phyloP scores from a whole-genome alignment of 192 early-diverging fungal genomes.

The Coemansia sp. region DNA sequence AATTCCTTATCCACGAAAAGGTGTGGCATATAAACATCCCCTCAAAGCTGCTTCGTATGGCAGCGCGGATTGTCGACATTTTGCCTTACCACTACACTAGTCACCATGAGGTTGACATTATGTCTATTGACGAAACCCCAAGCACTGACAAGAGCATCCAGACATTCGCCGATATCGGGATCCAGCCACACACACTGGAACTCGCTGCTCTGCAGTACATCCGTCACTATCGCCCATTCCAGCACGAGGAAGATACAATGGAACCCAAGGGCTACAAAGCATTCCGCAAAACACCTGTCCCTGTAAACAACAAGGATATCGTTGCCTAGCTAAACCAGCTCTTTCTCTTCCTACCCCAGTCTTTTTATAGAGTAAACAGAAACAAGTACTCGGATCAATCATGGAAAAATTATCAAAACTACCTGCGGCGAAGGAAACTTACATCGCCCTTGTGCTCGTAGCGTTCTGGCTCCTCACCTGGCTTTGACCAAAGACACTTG shows the following conservation, averaged over 20 bases:
- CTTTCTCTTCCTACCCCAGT: neutral
- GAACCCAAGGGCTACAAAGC: conserved; percentile 54
- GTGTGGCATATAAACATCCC: conserved; percentile 73
- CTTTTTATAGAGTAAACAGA: neutral
- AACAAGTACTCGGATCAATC: neutral
- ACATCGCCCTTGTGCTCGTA: conserved; percentile 34
- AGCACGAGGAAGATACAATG: conserved; percentile 52
- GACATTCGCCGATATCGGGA: conserved; percentile 84
- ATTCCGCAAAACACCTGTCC: conserved; percentile 44
- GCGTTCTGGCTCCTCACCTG: conserved; percentile 49
- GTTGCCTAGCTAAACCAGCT: conserved; percentile 20
- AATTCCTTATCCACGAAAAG: conserved; percentile 60
- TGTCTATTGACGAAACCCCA: conserved; percentile 72
- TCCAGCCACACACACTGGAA: conserved; percentile 80
- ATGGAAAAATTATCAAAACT: neutral
- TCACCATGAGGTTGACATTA: conserved; percentile 84
- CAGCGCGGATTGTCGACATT: conserved; percentile 63
- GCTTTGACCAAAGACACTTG: conserved; percentile 42
- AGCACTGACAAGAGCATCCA: conserved; percentile 61
- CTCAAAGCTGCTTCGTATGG: conserved; percentile 65
- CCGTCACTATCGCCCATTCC: conserved; percentile 76
- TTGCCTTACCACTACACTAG: conserved; percentile 75
- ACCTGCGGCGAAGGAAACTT: conserved; percentile 18
- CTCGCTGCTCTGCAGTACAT: conserved; percentile 79
- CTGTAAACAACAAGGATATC: conserved; percentile 50